Conservation (phyloP, 352 stramenopile genomes). For the Globisporangium spiculum region DNA sequence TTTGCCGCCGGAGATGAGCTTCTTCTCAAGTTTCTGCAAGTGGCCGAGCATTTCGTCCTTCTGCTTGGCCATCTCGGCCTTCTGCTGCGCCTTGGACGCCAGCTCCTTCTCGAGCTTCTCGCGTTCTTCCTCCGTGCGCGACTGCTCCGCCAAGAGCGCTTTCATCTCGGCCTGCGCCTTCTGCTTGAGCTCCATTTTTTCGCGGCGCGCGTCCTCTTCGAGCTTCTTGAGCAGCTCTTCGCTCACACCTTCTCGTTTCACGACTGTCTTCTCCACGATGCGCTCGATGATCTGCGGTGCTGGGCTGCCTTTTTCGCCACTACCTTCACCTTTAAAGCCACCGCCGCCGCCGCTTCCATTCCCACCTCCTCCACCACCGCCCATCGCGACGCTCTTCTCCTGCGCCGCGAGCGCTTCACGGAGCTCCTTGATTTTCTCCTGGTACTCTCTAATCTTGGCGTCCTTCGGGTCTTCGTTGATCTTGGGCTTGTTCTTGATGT, state of each 20-base stretch:
- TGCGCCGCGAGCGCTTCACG: conserved; percentile 78
- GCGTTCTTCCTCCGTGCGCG: conserved; percentile 86
- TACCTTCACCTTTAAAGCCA: conserved; percentile 2
- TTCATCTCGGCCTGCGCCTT: conserved; percentile 80
- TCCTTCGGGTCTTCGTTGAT: conserved; percentile 99
- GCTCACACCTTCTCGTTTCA: conserved; percentile 71
- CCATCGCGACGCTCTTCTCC: conserved; percentile 33
- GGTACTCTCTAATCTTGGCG: conserved; percentile 96
- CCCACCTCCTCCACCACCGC: conserved; percentile 13
- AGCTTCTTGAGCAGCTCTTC: conserved; percentile 77
- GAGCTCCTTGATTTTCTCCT: conserved; percentile 95
- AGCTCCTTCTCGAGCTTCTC: conserved; percentile 84
- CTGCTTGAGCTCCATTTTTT: conserved; percentile 74
- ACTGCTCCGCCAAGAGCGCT: conserved; percentile 79
- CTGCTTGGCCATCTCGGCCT: conserved; percentile 77
- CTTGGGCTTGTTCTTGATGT: conserved; percentile 99
- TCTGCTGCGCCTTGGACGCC: conserved; percentile 79
- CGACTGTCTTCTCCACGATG: conserved; percentile 80
- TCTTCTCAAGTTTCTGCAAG: conserved; percentile 62
- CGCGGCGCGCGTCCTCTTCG: conserved; percentile 67
- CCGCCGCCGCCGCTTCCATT: neutral
- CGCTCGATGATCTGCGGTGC: conserved; percentile 61
- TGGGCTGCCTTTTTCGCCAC: conserved; percentile 38
- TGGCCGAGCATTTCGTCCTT: conserved; percentile 92
- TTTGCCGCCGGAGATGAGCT: conserved; percentile 91